These are phyloP conservation scores for Solanum appendiculatum DNA, from an alignment of 257 asterid species.

Conservation along the genomic window DNA sequence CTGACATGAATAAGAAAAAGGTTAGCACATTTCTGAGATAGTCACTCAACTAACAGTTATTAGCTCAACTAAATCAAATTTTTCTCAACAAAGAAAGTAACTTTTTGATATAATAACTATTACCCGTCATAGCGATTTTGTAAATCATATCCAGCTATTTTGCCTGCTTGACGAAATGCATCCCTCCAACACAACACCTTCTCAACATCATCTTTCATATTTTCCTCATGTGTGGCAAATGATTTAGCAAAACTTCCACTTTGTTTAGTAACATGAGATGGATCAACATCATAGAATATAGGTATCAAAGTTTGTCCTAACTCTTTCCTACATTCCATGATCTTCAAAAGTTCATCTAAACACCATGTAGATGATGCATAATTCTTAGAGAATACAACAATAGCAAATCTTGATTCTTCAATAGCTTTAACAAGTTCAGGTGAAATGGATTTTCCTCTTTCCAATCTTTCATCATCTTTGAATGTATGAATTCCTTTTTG, in stretches of 20 bases:
- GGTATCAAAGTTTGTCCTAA: not conserved
- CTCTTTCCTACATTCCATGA: not conserved
- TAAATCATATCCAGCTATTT: slow-evolving; percentile 1
- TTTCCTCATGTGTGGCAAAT: not conserved
- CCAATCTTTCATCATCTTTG: slow-evolving; percentile 1
- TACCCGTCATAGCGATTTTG: not conserved
- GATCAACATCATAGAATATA: not conserved
- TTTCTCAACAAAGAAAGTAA: not conserved
- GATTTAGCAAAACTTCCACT: not conserved
- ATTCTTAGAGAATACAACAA: not conserved
- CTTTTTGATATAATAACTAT: not conserved
- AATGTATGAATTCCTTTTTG: not conserved
- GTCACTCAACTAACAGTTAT: not conserved
- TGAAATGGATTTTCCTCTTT: not conserved
- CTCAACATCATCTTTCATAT: not conserved
- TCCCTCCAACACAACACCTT: not conserved
- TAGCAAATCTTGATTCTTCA: not conserved
- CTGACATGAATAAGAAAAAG: not conserved
- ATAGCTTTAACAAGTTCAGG: slow-evolving; percentile 1
- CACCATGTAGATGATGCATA: not conserved
- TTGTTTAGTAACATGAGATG: not conserved
- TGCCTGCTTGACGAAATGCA: not conserved
- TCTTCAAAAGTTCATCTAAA: not conserved
- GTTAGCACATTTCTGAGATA: not conserved
- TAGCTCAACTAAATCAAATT: not conserved